phyloP scores from a whole-genome alignment of 106 monocot species.

The Phalaenopsis equestris region DNA sequence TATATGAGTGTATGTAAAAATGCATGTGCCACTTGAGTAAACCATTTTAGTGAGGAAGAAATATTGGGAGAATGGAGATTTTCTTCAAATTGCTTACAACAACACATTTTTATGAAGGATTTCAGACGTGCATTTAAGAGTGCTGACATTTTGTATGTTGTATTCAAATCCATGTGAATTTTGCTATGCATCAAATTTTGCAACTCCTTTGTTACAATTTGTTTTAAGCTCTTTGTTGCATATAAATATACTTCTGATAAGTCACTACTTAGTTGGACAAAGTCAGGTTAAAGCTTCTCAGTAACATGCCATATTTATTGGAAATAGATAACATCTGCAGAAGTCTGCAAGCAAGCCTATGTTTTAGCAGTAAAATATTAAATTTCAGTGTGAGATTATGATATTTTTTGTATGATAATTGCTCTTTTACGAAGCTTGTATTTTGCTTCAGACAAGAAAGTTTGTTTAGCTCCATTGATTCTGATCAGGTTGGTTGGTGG shows the following conservation, averaged over 20 bases:
- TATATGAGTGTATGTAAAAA: neutral
- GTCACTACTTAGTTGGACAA: neutral
- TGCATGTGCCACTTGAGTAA: neutral
- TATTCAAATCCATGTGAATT: neutral
- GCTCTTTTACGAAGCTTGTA: neutral
- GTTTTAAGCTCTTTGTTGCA: neutral
- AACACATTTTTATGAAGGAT: neutral
- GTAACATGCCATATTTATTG: too few species aligned
- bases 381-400: neutral
- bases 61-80: neutral
- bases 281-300: neutral
- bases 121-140: neutral
- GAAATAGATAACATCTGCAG: neutral
- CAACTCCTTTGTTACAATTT: neutral
- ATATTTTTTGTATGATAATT: neutral
- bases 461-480: slow-evolving; percentile 4
- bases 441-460: neutral
- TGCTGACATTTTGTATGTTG: neutral
- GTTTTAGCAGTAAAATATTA: neutral
- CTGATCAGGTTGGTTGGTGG: slow-evolving; percentile 91
- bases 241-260: neutral
- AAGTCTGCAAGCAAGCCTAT: neutral
- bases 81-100: neutral
- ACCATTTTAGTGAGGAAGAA: neutral
- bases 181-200: neutral